Percentiles rank a stretch among this genome's conserved stretches.
Evolutionary conservation across 2,329 filamentous ascomycete species (phyloP).

Genomic region (Blastomyces emzantsi): DNA sequence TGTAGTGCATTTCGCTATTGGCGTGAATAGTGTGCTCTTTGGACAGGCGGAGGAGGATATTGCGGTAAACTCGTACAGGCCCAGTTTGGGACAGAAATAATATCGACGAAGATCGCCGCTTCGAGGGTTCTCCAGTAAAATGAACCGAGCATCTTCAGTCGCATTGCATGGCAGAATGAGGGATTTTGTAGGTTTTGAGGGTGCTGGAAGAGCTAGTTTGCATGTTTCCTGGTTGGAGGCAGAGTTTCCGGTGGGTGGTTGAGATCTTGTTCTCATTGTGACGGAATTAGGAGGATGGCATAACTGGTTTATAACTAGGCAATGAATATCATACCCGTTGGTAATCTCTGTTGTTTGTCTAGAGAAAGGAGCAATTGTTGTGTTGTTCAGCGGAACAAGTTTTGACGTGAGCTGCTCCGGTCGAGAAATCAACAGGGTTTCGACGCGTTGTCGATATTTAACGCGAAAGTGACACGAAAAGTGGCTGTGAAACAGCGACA

Average conservation of each 20-base stretch:
- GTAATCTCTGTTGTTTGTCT: neutral
- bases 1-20: constrained; percentile 10
- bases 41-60: constrained; percentile 45
- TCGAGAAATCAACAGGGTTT: no score
- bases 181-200: constrained; percentile 35
- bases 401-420: neutral
- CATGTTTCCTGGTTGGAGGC: constrained; percentile 9
- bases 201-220: constrained; percentile 17
- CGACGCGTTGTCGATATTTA: neutral
- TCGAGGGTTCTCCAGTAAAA: constrained; percentile 48
- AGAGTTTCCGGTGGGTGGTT: constrained; percentile 18
- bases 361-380: neutral
- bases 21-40: constrained; percentile 48
- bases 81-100: constrained; percentile 49
- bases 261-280: constrained; percentile 26
- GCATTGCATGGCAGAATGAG: constrained; percentile 49
- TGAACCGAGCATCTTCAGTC: constrained; percentile 46
- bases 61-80: constrained; percentile 54
- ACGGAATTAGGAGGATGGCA: neutral
- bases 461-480: constrained; percentile 6
- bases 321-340: neutral
- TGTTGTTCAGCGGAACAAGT: neutral
- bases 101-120: constrained; percentile 43
- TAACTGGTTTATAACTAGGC: neutral
- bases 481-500: neutral